These are phyloP conservation scores for Picea mariana DNA, from an alignment of 83 land plant genomes.

Conservation along the genomic window DNA sequence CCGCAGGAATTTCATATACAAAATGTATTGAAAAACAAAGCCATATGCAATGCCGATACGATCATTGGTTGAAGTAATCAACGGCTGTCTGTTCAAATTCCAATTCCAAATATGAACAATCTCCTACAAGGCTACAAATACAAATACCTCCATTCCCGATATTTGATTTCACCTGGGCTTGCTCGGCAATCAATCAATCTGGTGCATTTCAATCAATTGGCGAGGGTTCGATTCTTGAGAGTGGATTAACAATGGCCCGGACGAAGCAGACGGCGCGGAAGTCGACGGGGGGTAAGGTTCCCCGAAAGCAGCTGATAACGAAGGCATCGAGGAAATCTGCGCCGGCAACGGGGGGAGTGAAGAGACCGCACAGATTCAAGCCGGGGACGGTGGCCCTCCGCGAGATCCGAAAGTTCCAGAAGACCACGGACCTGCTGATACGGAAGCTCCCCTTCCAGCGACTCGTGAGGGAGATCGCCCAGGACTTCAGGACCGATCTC, in stretches of 20 bases:
- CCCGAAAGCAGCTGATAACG: constrained; percentile 3
- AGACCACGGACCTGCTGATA: neutral
- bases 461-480: neutral
- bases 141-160: too few species aligned
- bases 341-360: neutral
- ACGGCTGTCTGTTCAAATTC: too few species aligned
- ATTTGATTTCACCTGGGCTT: too few species aligned
- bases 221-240: neutral
- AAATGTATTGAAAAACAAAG: too few species aligned
- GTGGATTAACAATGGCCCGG: neutral
- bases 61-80: too few species aligned
- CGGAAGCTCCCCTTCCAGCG: neutral
- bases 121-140: too few species aligned
- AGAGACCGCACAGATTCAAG: neutral
- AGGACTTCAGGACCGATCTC: neutral
- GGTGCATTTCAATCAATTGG: neutral
- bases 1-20: too few species aligned
- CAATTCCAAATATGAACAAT: too few species aligned
- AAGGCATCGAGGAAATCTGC: neutral
- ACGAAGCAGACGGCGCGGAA: neutral
- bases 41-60: too few species aligned
- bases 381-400: neutral
- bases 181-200: neutral
- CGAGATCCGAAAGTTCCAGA: neutral
- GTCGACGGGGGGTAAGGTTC: neutral